These are phyloP conservation scores for Calocybe indica DNA, from an alignment of 768 basidiomycete genomes.

Conservation along the genomic window DNA sequence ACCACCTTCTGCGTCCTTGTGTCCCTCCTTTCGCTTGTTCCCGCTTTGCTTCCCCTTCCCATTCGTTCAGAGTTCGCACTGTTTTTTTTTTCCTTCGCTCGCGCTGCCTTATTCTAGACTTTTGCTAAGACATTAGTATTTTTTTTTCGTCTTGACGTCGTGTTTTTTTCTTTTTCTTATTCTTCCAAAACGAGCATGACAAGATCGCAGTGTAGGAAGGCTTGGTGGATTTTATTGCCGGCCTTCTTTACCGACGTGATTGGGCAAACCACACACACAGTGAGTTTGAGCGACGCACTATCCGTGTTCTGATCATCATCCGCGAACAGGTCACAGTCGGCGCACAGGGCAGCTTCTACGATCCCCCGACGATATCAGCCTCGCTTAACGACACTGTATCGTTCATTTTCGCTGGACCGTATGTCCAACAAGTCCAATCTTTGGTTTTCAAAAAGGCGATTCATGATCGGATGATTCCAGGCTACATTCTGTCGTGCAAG, in stretches of 20 bases:
- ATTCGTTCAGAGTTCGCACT: neutral
- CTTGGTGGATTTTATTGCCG: too few relatives aligned
- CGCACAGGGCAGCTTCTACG: constrained; percentile 31
- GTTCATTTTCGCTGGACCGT: constrained; percentile 36
- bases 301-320: neutral
- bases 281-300: neutral
- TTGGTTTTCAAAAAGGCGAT: neutral
- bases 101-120: constrained; percentile 2
- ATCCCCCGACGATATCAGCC: constrained; percentile 26
- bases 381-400: constrained; percentile 25
- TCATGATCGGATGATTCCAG: constrained; percentile 10
- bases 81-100: neutral
- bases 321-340: constrained; percentile 30
- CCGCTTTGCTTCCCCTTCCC: neutral
- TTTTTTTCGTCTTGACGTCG: neutral
- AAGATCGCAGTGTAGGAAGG: too few relatives aligned
- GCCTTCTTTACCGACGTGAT: too few relatives aligned
- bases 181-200: constrained; percentile 1
- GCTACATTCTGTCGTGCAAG: constrained; percentile 35
- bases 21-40: neutral
- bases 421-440: constrained; percentile 2
- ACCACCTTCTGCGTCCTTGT: too few relatives aligned
- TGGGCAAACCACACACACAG: constrained; percentile 5
- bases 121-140: neutral
- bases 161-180: neutral